Evolutionary conservation across 148 eudicot genomes (phyloP), one percentile per base, ranked within the genome.

Genomic region (Heliosperma pusillum): DNA sequence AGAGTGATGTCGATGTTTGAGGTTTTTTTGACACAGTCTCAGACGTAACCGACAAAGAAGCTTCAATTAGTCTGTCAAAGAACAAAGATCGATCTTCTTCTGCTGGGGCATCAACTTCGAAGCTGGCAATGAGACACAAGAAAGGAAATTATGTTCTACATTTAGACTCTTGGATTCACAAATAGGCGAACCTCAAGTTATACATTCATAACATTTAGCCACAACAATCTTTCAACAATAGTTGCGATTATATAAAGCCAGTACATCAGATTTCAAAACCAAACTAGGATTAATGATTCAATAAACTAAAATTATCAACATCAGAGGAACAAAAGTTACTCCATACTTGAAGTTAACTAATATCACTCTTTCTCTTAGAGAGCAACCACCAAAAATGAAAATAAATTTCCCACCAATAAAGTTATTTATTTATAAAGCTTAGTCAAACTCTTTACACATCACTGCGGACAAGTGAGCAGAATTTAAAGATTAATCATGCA

Each of bases 11-110:
- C 2, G 85, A 77, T 76, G 81, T 80, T 77, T 83, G 61, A 1
- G 86, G 84, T 29, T 83, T 82, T 50, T 74, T 75, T 58, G 68
- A 73, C 71, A 58, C 62, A 65, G 81, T 85, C 78, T 89, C 91
- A 22, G 85, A 78, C 72, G 86, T 83, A 57, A 96, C 84, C 24
- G 99, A 96, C 80, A 96, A 81, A 67, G 90, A 91, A 56, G 91
- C 91, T 85, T 88, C 93, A 72, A 85, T 88, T 74, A 96, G 82
- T 72, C 89, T 88, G 71, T 88, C 90, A 80, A 96, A 88, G 77
- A 92, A 92, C 79, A 85, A 75, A 71, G 92, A 87, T 73, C 93
- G 88, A 55, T 92, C 99, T 78, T 96, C 97, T 50, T 68, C 50
- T 80, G 88, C 83, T 79, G 97, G 97, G 75, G 82, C 77, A 61